Base-by-base conservation (phyloP, 768 basidiomycete genomes). In the Trametes cubensis region DNA sequence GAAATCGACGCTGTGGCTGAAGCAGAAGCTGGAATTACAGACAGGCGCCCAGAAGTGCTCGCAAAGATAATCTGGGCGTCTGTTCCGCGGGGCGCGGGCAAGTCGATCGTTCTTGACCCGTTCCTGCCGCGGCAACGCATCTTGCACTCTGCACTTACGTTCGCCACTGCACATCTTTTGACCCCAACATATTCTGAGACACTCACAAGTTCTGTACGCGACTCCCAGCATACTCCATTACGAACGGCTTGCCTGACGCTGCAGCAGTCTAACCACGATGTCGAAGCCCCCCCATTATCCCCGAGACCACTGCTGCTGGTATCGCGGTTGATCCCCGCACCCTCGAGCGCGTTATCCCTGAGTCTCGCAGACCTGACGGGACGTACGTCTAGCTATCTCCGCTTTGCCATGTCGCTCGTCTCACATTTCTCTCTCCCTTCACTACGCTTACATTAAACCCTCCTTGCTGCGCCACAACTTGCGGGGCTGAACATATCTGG, bases 261-360 rank as follows among this genome's bases (percentile, higher is more conserved):
- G 0, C 8, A 41, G n/a, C 26, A 49, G 15, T 3, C 40, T 1
- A 2, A 25, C 15, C 25, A 58, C n/a, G 21, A 92, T 92, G 91
- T 88, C 92, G 39, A 82, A 81, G 54, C 94, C 94, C 28, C n/a
- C 85, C 90, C 10, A 73, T 95, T 48, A 79, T 89, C 68, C 88
- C 94, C 53, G 78, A 87, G 0, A 83, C 87, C 67, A 78, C 90
- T 3, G 77, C 79, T 15, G 79, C 94, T 17, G 94, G 94, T 21
- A 97, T 97, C 68, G 80, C 90, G 13, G 68, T 95, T 50, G 91
- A 95, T 76, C 94, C 95, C 18, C 82, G 84, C 51, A 94, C 93
- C 0, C 81, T 95, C 50, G 87, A 95, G 68, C 85, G 95, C 61
- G 89, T 96, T 62, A 90, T 97, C 39, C 94, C 94, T 20, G 87